These are phyloP conservation scores for Fusarium sp. DNA, from an alignment of 2,329 filamentous ascomycete species.

Conservation along the genomic window DNA sequence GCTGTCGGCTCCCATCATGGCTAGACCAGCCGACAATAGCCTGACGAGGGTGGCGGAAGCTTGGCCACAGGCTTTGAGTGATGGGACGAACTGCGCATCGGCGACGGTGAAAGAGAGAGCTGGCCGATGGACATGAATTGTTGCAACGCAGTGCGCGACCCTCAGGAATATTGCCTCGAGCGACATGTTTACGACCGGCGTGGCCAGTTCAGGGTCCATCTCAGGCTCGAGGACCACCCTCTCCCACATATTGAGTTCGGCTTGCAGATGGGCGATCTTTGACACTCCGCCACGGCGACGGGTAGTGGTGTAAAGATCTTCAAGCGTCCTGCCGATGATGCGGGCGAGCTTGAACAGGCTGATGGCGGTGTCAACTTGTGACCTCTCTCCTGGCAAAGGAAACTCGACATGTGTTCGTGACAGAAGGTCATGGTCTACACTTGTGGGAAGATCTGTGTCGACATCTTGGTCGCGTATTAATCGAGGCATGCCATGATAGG, in stretches of 20 bases:
- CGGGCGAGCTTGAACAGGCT: constrained; percentile 41
- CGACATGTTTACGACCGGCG: background rate
- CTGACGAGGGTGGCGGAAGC: constrained; percentile 15
- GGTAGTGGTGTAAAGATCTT: constrained; percentile 43
- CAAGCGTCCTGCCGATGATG: constrained; percentile 39
- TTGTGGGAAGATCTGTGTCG: constrained; percentile 41
- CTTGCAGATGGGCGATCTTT: constrained; percentile 39
- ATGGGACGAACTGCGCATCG: constrained; percentile 33
- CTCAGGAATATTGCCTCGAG: constrained; percentile 26
- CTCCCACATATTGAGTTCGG: constrained; percentile 42
- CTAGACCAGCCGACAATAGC: background rate
- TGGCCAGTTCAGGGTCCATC: constrained; percentile 5
- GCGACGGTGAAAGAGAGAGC: constrained; percentile 40
- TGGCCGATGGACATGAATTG: constrained; percentile 41
- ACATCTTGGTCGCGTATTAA: constrained; percentile 44
- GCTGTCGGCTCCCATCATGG: background rate
- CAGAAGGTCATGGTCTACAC: constrained; percentile 41
- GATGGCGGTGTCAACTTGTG: constrained; percentile 42
- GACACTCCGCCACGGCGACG: constrained; percentile 39
- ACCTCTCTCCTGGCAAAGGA: constrained; percentile 40
- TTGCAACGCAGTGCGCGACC: constrained; percentile 33
- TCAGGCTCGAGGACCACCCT: constrained; percentile 13
- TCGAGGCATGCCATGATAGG: constrained; percentile 43
- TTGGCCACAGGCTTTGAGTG: constrained; percentile 28
- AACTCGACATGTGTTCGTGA: constrained; percentile 39